Percentiles rank a stretch among this genome's conserved stretches.
These are phyloP conservation scores for Trichoderma simmonsii DNA, from an alignment of 2,329 filamentous ascomycete species.

Conservation along the genomic window DNA sequence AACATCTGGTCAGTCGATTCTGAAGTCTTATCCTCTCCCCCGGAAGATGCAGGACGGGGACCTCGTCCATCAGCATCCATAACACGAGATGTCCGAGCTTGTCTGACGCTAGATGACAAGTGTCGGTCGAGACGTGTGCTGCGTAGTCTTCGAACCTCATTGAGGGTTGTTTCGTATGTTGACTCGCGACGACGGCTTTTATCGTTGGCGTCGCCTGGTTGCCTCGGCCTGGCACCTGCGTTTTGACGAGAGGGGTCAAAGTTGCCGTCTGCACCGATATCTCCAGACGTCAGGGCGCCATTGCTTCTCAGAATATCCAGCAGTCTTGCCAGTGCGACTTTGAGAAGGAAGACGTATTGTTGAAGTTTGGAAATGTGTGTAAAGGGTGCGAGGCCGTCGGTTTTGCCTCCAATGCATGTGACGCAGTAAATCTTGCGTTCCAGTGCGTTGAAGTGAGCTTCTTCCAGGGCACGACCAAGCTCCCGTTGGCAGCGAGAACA, in stretches of 20 bases:
- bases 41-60: slow-evolving; percentile 71
- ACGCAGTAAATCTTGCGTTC: slow-evolving; percentile 70
- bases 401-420: slow-evolving; percentile 58
- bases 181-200: slow-evolving; percentile 63
- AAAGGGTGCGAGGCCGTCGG: slow-evolving; percentile 56
- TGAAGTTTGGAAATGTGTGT: slow-evolving; percentile 78
- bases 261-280: slow-evolving; percentile 45
- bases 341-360: slow-evolving; percentile 90
- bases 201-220: slow-evolving; percentile 56
- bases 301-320: slow-evolving; percentile 82
- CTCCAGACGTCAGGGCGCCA: slow-evolving; percentile 76
- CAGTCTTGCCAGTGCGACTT: slow-evolving; percentile 85
- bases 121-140: slow-evolving; percentile 94
- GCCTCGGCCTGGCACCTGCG: slow-evolving; percentile 67
- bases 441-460: slow-evolving; percentile 67
- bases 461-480: slow-evolving; percentile 63
- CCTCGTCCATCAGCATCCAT: slow-evolving; percentile 65
- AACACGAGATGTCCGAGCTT: slow-evolving; percentile 84
- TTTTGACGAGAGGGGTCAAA: slow-evolving; percentile 54
- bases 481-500: slow-evolving; percentile 67
- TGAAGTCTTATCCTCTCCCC: slow-evolving; percentile 51
- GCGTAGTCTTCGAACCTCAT: slow-evolving; percentile 85
- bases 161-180: slow-evolving; percentile 91
- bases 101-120: slow-evolving; percentile 87
- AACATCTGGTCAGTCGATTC: slow-evolving; percentile 78